These are phyloP conservation scores for Trichoderma sp. DNA, from an alignment of 2,329 filamentous ascomycete species.

Conservation along the genomic window DNA sequence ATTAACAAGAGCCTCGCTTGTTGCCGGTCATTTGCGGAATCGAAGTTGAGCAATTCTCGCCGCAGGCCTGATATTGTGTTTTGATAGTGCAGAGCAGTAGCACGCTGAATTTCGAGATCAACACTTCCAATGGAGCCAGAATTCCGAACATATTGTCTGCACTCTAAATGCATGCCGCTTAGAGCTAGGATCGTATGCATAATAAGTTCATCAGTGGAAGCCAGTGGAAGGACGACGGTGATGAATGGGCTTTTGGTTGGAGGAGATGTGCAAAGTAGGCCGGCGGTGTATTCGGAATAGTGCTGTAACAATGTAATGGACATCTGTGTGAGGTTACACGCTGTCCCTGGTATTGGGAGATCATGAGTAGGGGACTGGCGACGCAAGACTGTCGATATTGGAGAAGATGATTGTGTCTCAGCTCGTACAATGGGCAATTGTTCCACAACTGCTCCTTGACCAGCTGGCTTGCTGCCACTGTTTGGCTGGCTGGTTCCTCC, in stretches of 20 bases:
- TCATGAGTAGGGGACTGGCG: background rate
- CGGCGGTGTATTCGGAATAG: background rate
- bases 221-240: background rate
- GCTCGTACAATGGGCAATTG: background rate
- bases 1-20: background rate
- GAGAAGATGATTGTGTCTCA: background rate
- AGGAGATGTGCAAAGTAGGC: background rate
- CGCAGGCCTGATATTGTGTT: conserved; percentile 10
- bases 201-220: background rate
- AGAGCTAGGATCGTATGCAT: conserved; percentile 6
- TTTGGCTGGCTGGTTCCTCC: background rate
- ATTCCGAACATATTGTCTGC: background rate
- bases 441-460: background rate
- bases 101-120: background rate
- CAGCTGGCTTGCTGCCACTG: background rate
- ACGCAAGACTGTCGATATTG: background rate
- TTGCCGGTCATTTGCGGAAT: background rate
- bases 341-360: background rate
- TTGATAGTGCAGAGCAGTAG: background rate
- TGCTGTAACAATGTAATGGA: background rate
- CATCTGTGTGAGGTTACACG: background rate
- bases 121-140: background rate
- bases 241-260: background rate
- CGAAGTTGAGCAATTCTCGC: background rate
- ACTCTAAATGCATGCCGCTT: background rate